Evolutionary conservation across 1,284 basidiomycete species (phyloP).

Genomic region (Trichosporon faecale): DNA sequence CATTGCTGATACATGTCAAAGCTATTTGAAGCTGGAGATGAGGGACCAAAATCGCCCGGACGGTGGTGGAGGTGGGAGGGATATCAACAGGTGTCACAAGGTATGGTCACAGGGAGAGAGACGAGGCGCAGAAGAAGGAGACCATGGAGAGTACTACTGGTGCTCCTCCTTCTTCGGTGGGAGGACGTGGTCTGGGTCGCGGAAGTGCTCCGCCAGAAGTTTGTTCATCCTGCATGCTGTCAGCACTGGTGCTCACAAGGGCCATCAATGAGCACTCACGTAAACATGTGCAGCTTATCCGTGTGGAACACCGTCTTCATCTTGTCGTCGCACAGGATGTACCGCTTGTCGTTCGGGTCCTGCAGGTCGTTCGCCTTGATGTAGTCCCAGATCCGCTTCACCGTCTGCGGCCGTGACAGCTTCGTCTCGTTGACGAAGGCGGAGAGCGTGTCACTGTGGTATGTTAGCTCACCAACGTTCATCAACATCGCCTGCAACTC

Average conservation of each 20-base stretch:
- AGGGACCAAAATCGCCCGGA: not conserved
- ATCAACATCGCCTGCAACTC: slow-evolving; percentile 18
- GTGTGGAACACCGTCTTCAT: slow-evolving; percentile 54
- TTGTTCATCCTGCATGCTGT: slow-evolving; percentile 50
- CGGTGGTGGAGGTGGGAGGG: not conserved
- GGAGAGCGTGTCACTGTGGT: slow-evolving; percentile 39
- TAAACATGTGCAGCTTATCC: slow-evolving; percentile 54
- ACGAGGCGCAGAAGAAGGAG: not conserved
- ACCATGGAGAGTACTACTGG: not conserved
- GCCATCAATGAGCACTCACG: slow-evolving; percentile 34
- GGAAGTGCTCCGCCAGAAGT: slow-evolving; percentile 40
- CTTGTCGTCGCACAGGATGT: slow-evolving; percentile 55
- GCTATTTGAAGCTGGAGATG: not conserved
- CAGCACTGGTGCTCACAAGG: not conserved
- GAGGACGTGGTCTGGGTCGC: slow-evolving; percentile 43
- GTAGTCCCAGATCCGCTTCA: slow-evolving; percentile 58
- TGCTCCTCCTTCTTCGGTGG: slow-evolving; percentile 14
- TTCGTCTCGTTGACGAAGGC: slow-evolving; percentile 38
- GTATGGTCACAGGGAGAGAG: not conserved
- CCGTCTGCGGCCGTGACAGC: slow-evolving; percentile 54
- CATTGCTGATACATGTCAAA: slow-evolving; percentile 1
- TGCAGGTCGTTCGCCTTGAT: slow-evolving; percentile 56
- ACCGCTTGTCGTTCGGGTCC: slow-evolving; percentile 55
- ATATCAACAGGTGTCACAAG: not conserved
- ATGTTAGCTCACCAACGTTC: not conserved